Evolutionary conservation across 2,329 filamentous ascomycete genomes (phyloP).

Genomic region (Chaetomium globosum): DNA sequence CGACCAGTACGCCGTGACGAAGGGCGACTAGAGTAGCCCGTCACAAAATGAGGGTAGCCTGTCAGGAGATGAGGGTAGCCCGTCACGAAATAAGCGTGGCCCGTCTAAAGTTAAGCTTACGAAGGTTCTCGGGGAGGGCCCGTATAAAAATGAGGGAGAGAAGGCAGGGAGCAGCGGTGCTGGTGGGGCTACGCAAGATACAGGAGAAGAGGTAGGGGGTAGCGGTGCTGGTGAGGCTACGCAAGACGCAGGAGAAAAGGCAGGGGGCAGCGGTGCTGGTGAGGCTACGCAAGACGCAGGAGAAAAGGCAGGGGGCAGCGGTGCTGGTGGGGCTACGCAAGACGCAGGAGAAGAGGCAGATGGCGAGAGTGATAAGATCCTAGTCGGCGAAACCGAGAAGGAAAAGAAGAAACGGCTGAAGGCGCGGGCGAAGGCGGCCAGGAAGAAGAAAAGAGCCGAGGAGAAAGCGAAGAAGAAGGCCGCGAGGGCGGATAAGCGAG

Average conservation of each 20-base stretch:
- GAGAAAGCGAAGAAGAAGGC: background rate
- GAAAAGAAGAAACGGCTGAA: background rate
- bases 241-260: background rate
- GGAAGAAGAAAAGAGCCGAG: background rate
- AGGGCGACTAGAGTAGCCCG: slow-evolving; percentile 42
- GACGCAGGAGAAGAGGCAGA: background rate
- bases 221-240: background rate
- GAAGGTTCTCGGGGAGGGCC: too few species aligned
- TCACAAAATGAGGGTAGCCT: background rate
- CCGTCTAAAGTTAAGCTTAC: too few species aligned
- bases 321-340: background rate
- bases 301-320: background rate
- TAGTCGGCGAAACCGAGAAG: background rate
- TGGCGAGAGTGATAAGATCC: background rate
- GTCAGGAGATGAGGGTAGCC: too few species aligned
- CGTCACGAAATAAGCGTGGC: too few species aligned
- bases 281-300: background rate
- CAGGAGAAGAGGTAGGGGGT: background rate
- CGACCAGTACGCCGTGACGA: slow-evolving; percentile 70
- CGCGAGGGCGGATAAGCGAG: too few species aligned
- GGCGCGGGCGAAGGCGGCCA: background rate
- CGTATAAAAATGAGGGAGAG: too few species aligned
- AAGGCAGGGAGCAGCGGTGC: background rate
- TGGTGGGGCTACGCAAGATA: background rate
- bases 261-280: background rate